Evolutionary conservation across 768 basidiomycete species (phyloP).

Genomic region (Tulasnella sp.): DNA sequence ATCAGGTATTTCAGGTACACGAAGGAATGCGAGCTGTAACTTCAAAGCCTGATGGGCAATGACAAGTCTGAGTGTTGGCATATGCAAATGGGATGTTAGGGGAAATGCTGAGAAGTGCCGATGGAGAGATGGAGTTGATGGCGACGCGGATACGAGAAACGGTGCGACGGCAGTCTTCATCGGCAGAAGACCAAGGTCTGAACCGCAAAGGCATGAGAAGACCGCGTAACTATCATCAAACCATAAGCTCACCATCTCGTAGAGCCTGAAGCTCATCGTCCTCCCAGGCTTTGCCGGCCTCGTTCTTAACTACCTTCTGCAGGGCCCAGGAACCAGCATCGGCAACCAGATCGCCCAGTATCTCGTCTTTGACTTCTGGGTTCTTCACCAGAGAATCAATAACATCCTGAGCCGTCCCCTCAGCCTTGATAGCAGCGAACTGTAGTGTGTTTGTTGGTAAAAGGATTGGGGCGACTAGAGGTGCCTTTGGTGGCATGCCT

Average conservation of each 20-base stretch:
- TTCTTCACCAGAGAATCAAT: constrained; percentile 39
- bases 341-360: constrained; percentile 33
- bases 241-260: constrained; percentile 43
- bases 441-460: constrained; percentile 49
- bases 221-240: neutral
- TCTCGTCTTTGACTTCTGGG: constrained; percentile 42
- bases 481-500: constrained; percentile 14
- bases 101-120: constrained; percentile 62
- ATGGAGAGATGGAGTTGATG: constrained; percentile 22
- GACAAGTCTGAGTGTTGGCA: constrained; percentile 57
- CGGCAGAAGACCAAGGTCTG: neutral
- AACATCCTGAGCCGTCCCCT: constrained; percentile 51
- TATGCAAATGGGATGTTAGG: constrained; percentile 55
- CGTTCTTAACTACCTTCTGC: constrained; percentile 51
- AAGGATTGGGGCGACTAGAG: constrained; percentile 48
- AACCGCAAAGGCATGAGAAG: neutral
- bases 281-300: constrained; percentile 54
- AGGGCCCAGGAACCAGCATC: constrained; percentile 56
- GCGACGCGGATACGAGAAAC: neutral
- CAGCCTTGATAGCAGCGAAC: constrained; percentile 46
- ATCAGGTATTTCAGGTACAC: constrained; percentile 71
- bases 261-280: constrained; percentile 57
- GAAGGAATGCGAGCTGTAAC: constrained; percentile 43
- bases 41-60: constrained; percentile 54
- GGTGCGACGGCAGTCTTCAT: neutral